Evolutionary conservation across 495 filamentous ascomycete genomes (phyloP).

Genomic region (Penicillium macrosclerotiorum): DNA sequence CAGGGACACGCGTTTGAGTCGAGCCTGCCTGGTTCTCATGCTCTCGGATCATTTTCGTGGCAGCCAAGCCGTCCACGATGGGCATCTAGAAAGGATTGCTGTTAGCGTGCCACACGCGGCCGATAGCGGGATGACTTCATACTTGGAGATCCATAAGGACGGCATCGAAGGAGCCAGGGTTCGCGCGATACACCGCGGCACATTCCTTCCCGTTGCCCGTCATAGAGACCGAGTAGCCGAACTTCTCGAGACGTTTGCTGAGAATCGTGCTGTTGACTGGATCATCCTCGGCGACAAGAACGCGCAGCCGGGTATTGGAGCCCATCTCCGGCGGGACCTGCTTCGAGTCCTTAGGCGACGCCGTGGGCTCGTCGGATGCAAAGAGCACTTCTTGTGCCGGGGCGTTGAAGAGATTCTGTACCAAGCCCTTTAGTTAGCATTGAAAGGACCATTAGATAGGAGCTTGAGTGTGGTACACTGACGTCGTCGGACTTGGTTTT

Average conservation of each 20-base stretch:
- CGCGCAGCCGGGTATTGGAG: slow-evolving; percentile 40
- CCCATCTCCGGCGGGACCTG: neutral
- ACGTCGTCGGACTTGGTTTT: neutral
- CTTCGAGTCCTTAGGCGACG: neutral
- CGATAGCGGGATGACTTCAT: slow-evolving; percentile 14
- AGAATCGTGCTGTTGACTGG: slow-evolving; percentile 85
- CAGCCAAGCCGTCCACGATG: slow-evolving; percentile 78
- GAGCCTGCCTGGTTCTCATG: slow-evolving; percentile 51
- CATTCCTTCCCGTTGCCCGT: slow-evolving; percentile 86
- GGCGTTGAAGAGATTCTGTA: neutral
- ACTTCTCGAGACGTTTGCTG: slow-evolving; percentile 73
- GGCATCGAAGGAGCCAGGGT: slow-evolving; percentile 62
- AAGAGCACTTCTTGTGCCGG: neutral
- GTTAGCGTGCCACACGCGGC: no score
- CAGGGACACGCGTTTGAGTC: slow-evolving; percentile 57
- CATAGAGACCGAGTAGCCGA: slow-evolving; percentile 66
- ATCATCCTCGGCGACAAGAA: slow-evolving; percentile 85
- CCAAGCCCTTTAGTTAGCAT: neutral
- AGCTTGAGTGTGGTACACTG: no score
- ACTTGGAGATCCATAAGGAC: slow-evolving; percentile 97
- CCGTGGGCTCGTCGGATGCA: neutral
- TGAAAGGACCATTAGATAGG: no score
- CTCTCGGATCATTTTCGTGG: slow-evolving; percentile 77
- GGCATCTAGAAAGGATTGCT: no score
- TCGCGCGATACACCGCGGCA: slow-evolving; percentile 60